These are phyloP conservation scores for Cucurbita ficifolia DNA, from an alignment of 306 rosid species.

Conservation along the genomic window DNA sequence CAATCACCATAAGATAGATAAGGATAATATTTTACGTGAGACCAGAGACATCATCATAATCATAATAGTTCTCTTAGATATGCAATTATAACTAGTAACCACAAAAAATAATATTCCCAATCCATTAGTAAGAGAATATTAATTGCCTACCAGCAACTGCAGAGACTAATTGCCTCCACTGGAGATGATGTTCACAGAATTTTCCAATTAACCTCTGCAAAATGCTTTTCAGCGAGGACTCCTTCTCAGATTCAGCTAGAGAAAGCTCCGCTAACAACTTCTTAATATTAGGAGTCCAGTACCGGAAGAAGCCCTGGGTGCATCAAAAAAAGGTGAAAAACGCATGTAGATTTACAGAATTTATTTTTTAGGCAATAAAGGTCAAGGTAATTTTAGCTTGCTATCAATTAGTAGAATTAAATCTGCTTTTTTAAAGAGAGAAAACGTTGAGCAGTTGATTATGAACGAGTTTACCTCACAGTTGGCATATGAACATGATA, in stretches of 20 bases:
- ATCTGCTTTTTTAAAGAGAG: neutral
- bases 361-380: neutral
- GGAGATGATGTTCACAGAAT: conserved; percentile 59
- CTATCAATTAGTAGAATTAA: neutral
- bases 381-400: neutral
- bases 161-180: conserved; percentile 78
- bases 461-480: neutral
- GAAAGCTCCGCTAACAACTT: conserved; percentile 44
- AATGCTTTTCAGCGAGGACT: conserved; percentile 57
- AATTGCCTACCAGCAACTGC: conserved; percentile 53
- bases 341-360: neutral
- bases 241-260: conserved; percentile 62
- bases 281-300: conserved; percentile 83
- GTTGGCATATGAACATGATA: neutral
- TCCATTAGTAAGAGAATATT: neutral
- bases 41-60: neutral
- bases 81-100: neutral
- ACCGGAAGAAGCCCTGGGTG: conserved; percentile 75
- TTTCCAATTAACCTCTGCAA: conserved; percentile 63
- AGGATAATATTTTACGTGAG: neutral
- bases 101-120: neutral
- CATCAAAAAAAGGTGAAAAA: conserved; percentile 14
- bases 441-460: neutral
- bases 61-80: neutral
- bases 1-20: neutral